These are phyloP conservation scores for Rhodocollybia butyracea DNA, from an alignment of 768 basidiomycete genomes.

Conservation along the genomic window DNA sequence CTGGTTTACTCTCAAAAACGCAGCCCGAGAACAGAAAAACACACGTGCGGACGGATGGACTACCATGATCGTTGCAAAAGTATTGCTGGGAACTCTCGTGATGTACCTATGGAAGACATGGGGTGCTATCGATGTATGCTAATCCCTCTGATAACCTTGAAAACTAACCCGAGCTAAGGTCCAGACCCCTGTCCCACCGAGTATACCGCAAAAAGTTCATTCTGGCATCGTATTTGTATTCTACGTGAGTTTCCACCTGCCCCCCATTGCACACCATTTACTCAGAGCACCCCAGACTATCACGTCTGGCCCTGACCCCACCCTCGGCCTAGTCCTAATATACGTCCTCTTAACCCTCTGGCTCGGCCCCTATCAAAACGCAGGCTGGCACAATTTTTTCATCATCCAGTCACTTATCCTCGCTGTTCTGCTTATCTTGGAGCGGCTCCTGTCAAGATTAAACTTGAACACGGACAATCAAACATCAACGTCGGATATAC, in stretches of 20 bases:
- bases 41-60: constrained; percentile 21
- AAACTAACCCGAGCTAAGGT: background rate
- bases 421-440: background rate
- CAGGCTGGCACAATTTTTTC: constrained; percentile 2
- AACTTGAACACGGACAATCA: background rate
- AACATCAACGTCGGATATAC: no score
- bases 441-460: background rate
- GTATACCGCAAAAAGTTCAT: constrained; percentile 20
- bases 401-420: background rate
- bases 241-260: constrained; percentile 19
- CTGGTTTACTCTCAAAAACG: background rate
- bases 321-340: constrained; percentile 27
- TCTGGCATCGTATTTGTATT: constrained; percentile 25
- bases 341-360: constrained; percentile 28
- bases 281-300: constrained; percentile 21
- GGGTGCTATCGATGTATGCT: constrained; percentile 26
- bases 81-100: constrained; percentile 34
- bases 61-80: constrained; percentile 37
- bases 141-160: background rate
- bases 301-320: constrained; percentile 36
- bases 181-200: constrained; percentile 20
- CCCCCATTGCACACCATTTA: background rate
- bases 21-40: background rate
- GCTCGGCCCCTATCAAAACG: constrained; percentile 14
- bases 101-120: constrained; percentile 29